phyloP scores from a whole-genome alignment of 129 eudicot species.

The Helianthus tuberosus region DNA sequence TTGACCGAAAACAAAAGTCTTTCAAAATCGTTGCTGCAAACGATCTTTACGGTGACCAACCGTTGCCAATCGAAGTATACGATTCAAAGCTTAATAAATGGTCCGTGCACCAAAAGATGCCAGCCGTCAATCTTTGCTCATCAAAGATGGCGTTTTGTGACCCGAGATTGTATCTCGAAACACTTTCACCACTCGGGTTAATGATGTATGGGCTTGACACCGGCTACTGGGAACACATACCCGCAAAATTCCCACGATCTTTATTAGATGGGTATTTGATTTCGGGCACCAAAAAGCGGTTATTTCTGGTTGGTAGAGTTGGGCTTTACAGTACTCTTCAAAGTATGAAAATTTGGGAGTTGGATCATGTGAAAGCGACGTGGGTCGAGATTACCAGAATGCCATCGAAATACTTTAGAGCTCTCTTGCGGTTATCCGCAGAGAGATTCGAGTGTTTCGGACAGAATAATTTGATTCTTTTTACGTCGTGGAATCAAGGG shows the following conservation, averaged over 20 bases:
- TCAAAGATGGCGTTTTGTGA: conserved; percentile 98
- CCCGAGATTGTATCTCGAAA: conserved; percentile 86
- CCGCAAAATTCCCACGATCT: conserved; percentile 91
- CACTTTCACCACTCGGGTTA: conserved; percentile 94
- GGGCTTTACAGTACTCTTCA: conserved; percentile 92
- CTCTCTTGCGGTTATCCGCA: conserved; percentile 85
- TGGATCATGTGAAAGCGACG: conserved; percentile 71
- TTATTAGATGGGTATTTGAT: conserved; percentile 89
- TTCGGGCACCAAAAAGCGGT: conserved; percentile 79
- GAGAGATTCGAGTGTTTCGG: conserved; percentile 98
- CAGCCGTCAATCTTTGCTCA: conserved; percentile 83
- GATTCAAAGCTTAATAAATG: conserved; percentile 76
- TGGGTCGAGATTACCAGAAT: conserved; percentile 96
- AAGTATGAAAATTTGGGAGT: conserved; percentile 98
- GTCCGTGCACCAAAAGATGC: conserved; percentile 91
- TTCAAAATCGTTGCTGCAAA: conserved; percentile 89
- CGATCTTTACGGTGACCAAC: conserved; percentile 80
- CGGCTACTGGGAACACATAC: conserved; percentile 95
- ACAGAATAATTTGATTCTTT: conserved; percentile 90
- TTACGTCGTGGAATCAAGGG: conserved; percentile 98
- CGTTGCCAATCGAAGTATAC: conserved; percentile 90
- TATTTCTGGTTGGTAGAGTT: conserved; percentile 91
- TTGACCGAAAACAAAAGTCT: conserved; percentile 73
- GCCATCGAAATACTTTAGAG: conserved; percentile 88
- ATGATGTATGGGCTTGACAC: conserved; percentile 92